Percentiles rank a stretch among this genome's conserved stretches.
Conservation (phyloP, 1,284 basidiomycete genomes). For the Trichosporon inkin region DNA sequence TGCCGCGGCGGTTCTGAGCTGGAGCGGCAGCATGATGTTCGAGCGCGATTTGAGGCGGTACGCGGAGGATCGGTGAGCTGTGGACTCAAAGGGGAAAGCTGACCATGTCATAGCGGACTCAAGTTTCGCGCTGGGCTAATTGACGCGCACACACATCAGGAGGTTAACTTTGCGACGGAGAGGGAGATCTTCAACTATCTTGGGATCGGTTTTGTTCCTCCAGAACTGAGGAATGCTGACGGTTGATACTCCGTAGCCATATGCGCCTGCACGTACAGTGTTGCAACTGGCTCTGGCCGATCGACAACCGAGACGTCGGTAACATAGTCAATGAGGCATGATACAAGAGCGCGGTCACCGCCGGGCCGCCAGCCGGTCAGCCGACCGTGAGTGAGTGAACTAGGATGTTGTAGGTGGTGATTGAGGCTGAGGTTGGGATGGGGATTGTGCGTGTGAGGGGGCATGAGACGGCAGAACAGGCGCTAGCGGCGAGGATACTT, state of each 20-base stretch:
- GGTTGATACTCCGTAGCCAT: constrained; percentile 20
- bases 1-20: constrained; percentile 45
- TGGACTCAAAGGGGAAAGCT: not conserved
- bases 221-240: constrained; percentile 48
- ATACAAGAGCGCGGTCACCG: not conserved
- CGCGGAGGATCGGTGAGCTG: constrained; percentile 34
- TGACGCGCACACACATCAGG: constrained; percentile 33
- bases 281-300: too few relatives aligned
- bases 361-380: not conserved
- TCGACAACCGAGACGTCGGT: too few relatives aligned
- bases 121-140: constrained; percentile 48
- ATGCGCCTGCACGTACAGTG: not conserved
- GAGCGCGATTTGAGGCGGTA: constrained; percentile 49
- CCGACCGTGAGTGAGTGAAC: not conserved
- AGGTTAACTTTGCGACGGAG: constrained; percentile 45
- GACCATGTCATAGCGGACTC: constrained; percentile 27
- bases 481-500: not conserved
- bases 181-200: constrained; percentile 44
- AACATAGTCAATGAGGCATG: not conserved
- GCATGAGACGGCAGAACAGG: not conserved
- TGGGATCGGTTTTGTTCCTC: constrained; percentile 43
- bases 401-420: not conserved
- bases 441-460: not conserved
- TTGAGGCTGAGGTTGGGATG: not conserved
- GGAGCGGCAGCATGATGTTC: constrained; percentile 52